A percentile compares a stretch with the other conserved stretches of the same genome.
These are phyloP conservation scores for Phytophthora brassicae DNA, from an alignment of 352 stramenopile genomes.

Conservation along the genomic window DNA sequence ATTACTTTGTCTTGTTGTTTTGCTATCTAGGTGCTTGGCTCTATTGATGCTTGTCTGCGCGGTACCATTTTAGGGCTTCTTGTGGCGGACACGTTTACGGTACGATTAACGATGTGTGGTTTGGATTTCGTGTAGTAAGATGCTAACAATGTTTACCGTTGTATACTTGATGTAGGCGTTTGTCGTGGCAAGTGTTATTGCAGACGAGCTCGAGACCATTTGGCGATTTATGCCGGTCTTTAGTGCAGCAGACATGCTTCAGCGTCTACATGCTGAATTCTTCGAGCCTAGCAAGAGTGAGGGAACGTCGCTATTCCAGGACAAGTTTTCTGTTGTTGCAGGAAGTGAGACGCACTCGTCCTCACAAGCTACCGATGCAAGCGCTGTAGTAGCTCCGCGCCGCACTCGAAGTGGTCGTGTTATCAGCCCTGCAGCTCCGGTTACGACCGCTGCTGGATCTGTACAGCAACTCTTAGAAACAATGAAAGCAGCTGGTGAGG, in stretches of 20 bases:
- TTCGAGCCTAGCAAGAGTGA: slow-evolving; percentile 64
- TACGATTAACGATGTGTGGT: slow-evolving; percentile 15
- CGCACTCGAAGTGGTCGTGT: slow-evolving; percentile 40
- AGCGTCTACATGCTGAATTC: slow-evolving; percentile 77
- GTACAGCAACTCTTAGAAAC: slow-evolving; percentile 39
- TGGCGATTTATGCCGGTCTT: slow-evolving; percentile 83
- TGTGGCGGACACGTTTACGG: slow-evolving; percentile 84
- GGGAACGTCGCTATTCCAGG: slow-evolving; percentile 65
- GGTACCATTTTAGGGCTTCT: slow-evolving; percentile 82
- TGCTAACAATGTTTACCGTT: neutral
- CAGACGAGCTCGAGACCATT: slow-evolving; percentile 60
- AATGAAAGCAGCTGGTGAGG: slow-evolving; percentile 31
- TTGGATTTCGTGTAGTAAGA: neutral
- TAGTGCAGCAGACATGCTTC: slow-evolving; percentile 73
- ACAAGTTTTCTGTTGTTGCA: slow-evolving; percentile 56
- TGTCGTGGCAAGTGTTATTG: slow-evolving; percentile 81
- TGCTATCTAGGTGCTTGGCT: slow-evolving; percentile 61
- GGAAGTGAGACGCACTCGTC: slow-evolving; percentile 13
- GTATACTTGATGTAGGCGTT: slow-evolving; percentile 55
- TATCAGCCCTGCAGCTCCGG: slow-evolving; percentile 19
- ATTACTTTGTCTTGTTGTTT: neutral
- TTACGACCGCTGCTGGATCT: slow-evolving; percentile 11
- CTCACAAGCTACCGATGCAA: slow-evolving; percentile 6
- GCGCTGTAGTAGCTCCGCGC: slow-evolving; percentile 8
- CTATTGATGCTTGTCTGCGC: slow-evolving; percentile 81